Percentiles rank a stretch among this genome's conserved stretches.
These are phyloP conservation scores for Physcomitrellopsis africana DNA, from an alignment of 225 moss, liverwort and hornwort species.

Conservation along the genomic window DNA sequence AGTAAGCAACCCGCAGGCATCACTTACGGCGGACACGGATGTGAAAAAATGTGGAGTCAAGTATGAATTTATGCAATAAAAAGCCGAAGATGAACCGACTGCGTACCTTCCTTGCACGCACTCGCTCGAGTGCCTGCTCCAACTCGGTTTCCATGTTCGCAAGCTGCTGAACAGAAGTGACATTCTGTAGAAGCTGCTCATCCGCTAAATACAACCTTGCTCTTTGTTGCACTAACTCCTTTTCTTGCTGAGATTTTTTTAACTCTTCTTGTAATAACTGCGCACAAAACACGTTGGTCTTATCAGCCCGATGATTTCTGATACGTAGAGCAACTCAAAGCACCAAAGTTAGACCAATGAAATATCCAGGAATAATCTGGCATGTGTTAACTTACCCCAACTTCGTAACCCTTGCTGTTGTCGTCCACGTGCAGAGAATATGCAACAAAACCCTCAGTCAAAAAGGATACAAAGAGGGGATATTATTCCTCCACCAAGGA, in stretches of 20 bases:
- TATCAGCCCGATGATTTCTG: background rate
- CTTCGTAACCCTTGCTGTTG: conserved; percentile 61
- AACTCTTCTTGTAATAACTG: conserved; percentile 67
- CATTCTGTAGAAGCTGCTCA: conserved; percentile 57
- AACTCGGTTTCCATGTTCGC: conserved; percentile 61
- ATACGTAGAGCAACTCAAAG: no score
- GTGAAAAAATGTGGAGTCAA: background rate
- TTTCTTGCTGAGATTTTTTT: conserved; percentile 62
- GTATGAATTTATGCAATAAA: no score
- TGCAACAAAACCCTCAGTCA: conserved; percentile 24
- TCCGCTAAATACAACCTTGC: conserved; percentile 64
- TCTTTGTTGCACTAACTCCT: conserved; percentile 62
- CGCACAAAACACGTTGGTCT: background rate
- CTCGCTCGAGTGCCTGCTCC: conserved; percentile 68
- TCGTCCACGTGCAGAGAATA: conserved; percentile 11
- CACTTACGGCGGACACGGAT: background rate
- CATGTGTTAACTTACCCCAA: conserved; percentile 45
- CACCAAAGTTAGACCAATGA: background rate
- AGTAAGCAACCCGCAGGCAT: background rate
- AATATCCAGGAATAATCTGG: background rate
- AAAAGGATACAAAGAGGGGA: background rate
- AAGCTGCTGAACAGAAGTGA: conserved; percentile 64
- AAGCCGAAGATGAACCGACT: no score
- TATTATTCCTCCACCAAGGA: conserved; percentile 2
- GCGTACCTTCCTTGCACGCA: conserved; percentile 58